Evolutionary conservation across 1,284 basidiomycete species (phyloP), one percentile per base, ranked within the genome.

Genomic region (Cryptococcus maquisensis): DNA sequence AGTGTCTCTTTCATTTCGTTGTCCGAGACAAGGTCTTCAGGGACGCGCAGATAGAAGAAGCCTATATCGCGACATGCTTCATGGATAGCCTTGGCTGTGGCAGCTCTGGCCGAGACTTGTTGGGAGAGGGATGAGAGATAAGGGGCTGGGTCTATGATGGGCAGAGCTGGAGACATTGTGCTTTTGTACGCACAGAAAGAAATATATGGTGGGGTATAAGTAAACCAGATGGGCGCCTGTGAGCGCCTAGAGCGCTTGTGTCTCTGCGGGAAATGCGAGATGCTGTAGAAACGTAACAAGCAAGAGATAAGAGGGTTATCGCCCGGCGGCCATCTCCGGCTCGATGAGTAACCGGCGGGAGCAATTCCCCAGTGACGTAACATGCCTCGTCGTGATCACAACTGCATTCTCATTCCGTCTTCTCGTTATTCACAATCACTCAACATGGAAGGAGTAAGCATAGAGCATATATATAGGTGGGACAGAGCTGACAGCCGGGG

Each of bases 21-120:
- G 0, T 74, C 72, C 39, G 83, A 76, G 18, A 84, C 72, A 61
- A 80, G 86, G 2, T 79, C 74, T 9, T 82, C 81, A 7, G 39
- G 23, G 41, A 90, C 79, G 54, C 87, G 81, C 47, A 93, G 79
- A 71, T 93, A 94, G 76, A 93, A 90, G 80, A 93, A 93, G 0
- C 90, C 90, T 54, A 84, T 88, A 54, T 87, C 78, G 18, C 85
- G 67, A 67, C 88, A 91, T 13, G 88, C 89, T 1, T 76, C 68
- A 67, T 92, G 88, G 10, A 92, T 74, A 0, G 82, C 81, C 18
- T 79, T 77, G 4, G 86, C 82, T 0, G 81, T 80, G 2, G 79
- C 76, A 13, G 77, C 67, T 32, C 82, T 71, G 13, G 43, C 44
- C 21, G 35, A 40, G n/a, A n/a, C 10, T 23, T 6, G 45, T 7